phyloP scores from a whole-genome alignment of 495 filamentous ascomycete genomes.

The Thermothielavioides terrestris region DNA sequence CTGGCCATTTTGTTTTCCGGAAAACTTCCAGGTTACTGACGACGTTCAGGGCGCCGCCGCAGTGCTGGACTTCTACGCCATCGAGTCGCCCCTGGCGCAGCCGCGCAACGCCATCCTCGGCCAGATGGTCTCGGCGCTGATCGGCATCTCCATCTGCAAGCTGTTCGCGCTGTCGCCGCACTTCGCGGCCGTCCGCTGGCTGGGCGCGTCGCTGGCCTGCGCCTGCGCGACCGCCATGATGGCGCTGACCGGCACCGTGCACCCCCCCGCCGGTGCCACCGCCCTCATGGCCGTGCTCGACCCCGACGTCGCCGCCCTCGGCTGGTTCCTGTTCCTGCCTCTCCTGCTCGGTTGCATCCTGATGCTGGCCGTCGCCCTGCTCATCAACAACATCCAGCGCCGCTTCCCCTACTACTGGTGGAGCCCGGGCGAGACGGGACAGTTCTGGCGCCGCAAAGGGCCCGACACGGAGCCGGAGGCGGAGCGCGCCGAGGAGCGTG shows the following conservation, averaged over 20 bases:
- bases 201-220: constrained; percentile 63
- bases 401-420: constrained; percentile 77
- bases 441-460: constrained; percentile 17
- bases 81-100: constrained; percentile 77
- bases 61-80: constrained; percentile 63
- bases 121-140: constrained; percentile 57
- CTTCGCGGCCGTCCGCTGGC: constrained; percentile 50
- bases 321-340: constrained; percentile 65
- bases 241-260: constrained; percentile 68
- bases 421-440: constrained; percentile 41
- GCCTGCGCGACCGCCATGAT: constrained; percentile 62
- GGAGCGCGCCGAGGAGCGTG: constrained; percentile 7
- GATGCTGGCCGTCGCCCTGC: constrained; percentile 56
- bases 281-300: constrained; percentile 69
- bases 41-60: constrained; percentile 58
- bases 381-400: constrained; percentile 71
- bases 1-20: not conserved
- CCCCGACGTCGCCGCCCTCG: constrained; percentile 45
- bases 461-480: not conserved
- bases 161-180: constrained; percentile 54
- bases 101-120: constrained; percentile 69
- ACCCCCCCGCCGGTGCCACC: constrained; percentile 85
- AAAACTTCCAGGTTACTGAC: not conserved
- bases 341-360: constrained; percentile 56
- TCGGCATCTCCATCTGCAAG: constrained; percentile 58